Evolutionary conservation across 2,329 filamentous ascomycete species (phyloP).

Genomic region (Aspergillus sclerotialis): DNA sequence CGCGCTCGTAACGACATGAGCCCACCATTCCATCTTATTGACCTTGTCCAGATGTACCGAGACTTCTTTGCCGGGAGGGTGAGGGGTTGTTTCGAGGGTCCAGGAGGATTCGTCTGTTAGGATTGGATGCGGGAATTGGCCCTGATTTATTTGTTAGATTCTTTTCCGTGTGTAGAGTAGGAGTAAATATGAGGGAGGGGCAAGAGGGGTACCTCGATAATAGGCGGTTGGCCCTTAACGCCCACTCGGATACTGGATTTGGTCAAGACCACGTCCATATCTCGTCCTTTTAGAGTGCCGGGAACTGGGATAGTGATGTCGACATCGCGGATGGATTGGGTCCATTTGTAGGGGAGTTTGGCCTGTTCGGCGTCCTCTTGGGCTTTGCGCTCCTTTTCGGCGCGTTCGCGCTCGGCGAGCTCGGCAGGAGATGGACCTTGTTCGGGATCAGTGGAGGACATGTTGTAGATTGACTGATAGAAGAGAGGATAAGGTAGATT

Average conservation of each 20-base stretch:
- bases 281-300: constrained; percentile 73
- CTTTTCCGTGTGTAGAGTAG: background rate
- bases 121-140: constrained; percentile 74
- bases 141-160: constrained; percentile 45
- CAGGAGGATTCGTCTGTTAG: constrained; percentile 84
- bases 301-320: constrained; percentile 74
- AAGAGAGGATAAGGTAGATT: constrained; percentile 3
- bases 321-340: constrained; percentile 81
- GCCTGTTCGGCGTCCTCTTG: constrained; percentile 83
- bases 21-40: constrained; percentile 99
- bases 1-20: constrained; percentile 77
- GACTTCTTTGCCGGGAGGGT: constrained; percentile 59
- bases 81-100: constrained; percentile 68
- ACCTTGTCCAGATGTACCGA: constrained; percentile 87
- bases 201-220: constrained; percentile 60
- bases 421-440: constrained; percentile 23
- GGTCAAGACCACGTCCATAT: constrained; percentile 76
- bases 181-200: background rate
- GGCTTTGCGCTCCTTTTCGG: constrained; percentile 54
- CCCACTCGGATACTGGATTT: constrained; percentile 70
- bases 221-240: constrained; percentile 79
- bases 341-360: constrained; percentile 93
- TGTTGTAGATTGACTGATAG: constrained; percentile 14
- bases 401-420: constrained; percentile 44
- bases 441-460: constrained; percentile 23